Evolutionary conservation across 2,329 filamentous ascomycete genomes (phyloP).

Genomic region (Epichloe festucae): DNA sequence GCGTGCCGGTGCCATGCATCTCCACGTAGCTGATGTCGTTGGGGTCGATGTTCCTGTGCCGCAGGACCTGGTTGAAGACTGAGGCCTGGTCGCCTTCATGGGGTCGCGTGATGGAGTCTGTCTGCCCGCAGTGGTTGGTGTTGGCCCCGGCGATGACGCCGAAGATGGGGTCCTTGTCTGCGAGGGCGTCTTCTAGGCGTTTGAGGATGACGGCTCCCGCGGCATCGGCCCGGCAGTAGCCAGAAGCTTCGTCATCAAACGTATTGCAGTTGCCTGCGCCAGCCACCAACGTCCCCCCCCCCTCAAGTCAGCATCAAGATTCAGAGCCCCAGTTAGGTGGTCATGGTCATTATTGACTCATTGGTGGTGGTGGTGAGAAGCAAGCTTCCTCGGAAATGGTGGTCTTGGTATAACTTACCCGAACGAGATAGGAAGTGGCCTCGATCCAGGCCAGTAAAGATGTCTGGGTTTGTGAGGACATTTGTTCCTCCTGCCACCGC

Average conservation of each 20-base stretch:
- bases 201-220: slow-evolving; percentile 67
- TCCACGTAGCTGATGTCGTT: slow-evolving; percentile 73
- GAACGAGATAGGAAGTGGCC: no score
- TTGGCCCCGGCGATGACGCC: slow-evolving; percentile 61
- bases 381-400: no score
- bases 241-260: slow-evolving; percentile 42
- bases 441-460: slow-evolving; percentile 1
- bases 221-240: slow-evolving; percentile 70
- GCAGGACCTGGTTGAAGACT: slow-evolving; percentile 53
- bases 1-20: slow-evolving; percentile 85
- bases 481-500: slow-evolving; percentile 4
- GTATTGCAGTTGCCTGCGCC: background rate
- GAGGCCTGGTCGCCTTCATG: slow-evolving; percentile 64
- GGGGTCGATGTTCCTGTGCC: slow-evolving; percentile 62
- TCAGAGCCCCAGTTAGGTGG: no score
- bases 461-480: slow-evolving; percentile 8
- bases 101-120: slow-evolving; percentile 73
- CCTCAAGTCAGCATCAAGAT: no score
- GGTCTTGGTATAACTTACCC: no score
- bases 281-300: no score
- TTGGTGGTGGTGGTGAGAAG: no score
- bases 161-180: slow-evolving; percentile 65
- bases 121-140: slow-evolving; percentile 73
- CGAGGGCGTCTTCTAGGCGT: slow-evolving; percentile 63
- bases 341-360: no score